Conservation (phyloP, 1,284 basidiomycete genomes). For the Apiotrichum laibachii region DNA sequence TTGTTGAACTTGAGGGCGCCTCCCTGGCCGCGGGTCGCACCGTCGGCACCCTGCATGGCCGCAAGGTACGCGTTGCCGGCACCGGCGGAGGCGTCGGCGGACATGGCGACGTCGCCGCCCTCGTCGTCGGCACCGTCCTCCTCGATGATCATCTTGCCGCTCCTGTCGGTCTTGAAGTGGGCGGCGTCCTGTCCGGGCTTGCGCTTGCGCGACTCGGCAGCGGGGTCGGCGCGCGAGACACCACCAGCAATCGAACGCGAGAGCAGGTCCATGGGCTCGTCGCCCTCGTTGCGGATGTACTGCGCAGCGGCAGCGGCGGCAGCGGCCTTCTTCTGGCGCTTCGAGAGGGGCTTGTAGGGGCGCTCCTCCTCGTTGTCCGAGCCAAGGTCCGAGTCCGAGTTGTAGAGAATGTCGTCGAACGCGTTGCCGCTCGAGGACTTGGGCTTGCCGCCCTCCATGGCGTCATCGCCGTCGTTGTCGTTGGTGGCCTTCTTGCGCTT, state of each 20-base stretch:
- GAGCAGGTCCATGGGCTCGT: constrained; percentile 93
- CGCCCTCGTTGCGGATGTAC: constrained; percentile 77
- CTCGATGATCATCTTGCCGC: constrained; percentile 87
- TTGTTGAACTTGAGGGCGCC: constrained; percentile 95
- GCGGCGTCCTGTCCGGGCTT: constrained; percentile 83
- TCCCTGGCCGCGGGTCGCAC: constrained; percentile 75
- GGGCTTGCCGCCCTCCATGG: constrained; percentile 57
- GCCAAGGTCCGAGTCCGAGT: constrained; percentile 81
- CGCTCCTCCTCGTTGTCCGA: constrained; percentile 68
- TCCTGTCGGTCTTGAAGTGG: constrained; percentile 82
- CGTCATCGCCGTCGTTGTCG: constrained; percentile 56
- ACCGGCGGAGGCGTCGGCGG: constrained; percentile 55
- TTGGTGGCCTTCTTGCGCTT: constrained; percentile 66
- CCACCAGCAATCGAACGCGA: constrained; percentile 71
- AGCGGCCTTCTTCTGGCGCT: constrained; percentile 31
- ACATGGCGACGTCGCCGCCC: constrained; percentile 49
- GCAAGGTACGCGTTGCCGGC: constrained; percentile 83
- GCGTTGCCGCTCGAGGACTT: constrained; percentile 67
- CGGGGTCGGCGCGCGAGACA: constrained; percentile 58
- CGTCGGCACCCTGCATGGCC: constrained; percentile 72
- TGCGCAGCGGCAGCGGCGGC: constrained; percentile 37
- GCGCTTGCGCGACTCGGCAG: constrained; percentile 42
- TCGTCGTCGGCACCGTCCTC: constrained; percentile 55
- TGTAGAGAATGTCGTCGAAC: constrained; percentile 93
- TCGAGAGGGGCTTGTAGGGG: constrained; percentile 32